Evolutionary conservation across 257 asterid species (phyloP).

Genomic region (Buddleja alternifolia): DNA sequence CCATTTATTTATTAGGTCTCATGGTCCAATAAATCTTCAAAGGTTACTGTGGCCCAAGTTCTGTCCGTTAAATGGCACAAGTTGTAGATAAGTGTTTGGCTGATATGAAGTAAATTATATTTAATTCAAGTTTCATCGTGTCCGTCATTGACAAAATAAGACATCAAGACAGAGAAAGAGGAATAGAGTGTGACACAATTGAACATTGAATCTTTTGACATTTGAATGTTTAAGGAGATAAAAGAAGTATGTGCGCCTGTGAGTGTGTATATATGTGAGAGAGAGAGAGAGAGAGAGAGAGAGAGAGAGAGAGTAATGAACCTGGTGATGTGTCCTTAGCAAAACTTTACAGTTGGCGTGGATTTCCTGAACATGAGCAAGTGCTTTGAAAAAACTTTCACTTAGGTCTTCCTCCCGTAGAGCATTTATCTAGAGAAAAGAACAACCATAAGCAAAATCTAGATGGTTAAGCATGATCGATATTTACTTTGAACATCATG

Average conservation of each 20-base stretch:
- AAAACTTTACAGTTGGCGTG: slow-evolving; percentile 96
- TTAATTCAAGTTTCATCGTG: neutral
- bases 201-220: neutral
- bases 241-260: neutral
- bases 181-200: slow-evolving; percentile 7
- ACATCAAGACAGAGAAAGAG: slow-evolving; percentile 16
- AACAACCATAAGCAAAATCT: slow-evolving; percentile 25
- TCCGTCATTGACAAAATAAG: slow-evolving; percentile 11
- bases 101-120: neutral
- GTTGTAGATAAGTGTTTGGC: neutral
- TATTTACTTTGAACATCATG: slow-evolving; percentile 14
- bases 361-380: slow-evolving; percentile 97
- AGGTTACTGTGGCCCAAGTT: slow-evolving; percentile 13
- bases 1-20: slow-evolving; percentile 1
- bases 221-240: neutral
- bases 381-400: slow-evolving; percentile 91
- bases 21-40: slow-evolving; percentile 19
- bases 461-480: slow-evolving; percentile 25
- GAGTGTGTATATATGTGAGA: neutral
- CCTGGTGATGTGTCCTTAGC: slow-evolving; percentile 99
- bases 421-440: slow-evolving; percentile 71
- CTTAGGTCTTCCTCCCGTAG: slow-evolving; percentile 87
- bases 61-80: slow-evolving; percentile 22
- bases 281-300: neutral
- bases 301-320: slow-evolving; percentile 36